Base-by-base conservation (phyloP, 129 eudicot genomes). In the Glebionis coronaria region DNA sequence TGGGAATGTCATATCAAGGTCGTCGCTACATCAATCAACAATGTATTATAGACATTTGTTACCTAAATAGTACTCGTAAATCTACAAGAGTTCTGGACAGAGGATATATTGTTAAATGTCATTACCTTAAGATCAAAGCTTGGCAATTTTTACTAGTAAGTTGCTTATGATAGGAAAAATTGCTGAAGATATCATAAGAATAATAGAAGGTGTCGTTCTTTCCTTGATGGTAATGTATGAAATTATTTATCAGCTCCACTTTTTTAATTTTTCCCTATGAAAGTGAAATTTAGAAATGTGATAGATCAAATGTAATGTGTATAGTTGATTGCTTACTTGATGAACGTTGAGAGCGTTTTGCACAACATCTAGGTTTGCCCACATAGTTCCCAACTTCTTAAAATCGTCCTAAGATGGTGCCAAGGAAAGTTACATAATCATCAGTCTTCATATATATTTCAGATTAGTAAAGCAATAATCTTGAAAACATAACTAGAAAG, bases 71-170 rank as follows among this genome's bases (percentile, higher is more conserved):
- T 28, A 28, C 35, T 28, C 13, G n/a, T n/a, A 3, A 18, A 29
- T 20, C 2, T 23, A 20, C 21, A 4, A 19, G 18, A 50, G 56
- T 19, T 19, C 12, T 44, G 16, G 42, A 57, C 5, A 0, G 12
- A 59, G 13, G 45, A 12, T 12, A 28, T 59, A 13, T 2, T 13
- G 15, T 46, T 46, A 46, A 28, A n/a, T n/a, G 23, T 4, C 0
- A 11, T 61, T 63, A 73, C 70, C 77, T 73, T 9, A 29, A 0
- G 10, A 73, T 49, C 63, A 73, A 63, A 53, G 63, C 54, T 28
- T 11, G 63, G 9, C 45, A 63, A 4, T 23, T 20, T 63, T 53
- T 73, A 7, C 12, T 4, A 14, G 44, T 12, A 40, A 73, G 77
- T n/a, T 49, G 42, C 25, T 65, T 47, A 63, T 73, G 77, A 51